Evolutionary conservation across 176 grass and related monocot genomes (phyloP), one percentile per base, ranked within the genome.

Genomic region (Carex kokanica): DNA sequence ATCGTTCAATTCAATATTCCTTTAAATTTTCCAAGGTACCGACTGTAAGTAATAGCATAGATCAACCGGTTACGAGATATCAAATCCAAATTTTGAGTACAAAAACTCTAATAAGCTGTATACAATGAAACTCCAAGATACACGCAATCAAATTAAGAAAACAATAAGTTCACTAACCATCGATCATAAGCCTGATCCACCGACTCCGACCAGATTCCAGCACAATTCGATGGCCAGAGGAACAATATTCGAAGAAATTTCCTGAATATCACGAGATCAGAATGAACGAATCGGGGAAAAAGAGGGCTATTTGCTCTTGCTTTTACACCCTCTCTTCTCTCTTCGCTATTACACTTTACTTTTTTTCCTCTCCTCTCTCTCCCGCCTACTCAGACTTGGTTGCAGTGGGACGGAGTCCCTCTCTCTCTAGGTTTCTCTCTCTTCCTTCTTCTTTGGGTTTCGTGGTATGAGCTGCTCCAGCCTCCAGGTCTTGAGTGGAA

Each of bases 241-340:
- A 17, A 36, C 27, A 11, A 40, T 18, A 18, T 38, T 68, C 7
- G 64, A 38, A 68, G 15, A 72, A 81, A 61, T 62, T 62, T 10
- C 16, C 18, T 25, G 16, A 80, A 62, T 60, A 62, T 80, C 31
- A 45, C 60, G 58, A 66, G 61, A 90, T 87, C 78, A 89, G 78
- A 86, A 88, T 68, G 78, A 84, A 45, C 69, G 67, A 89, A 92
- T 92, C 83, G 83, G 80, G 69, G 31, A 79, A 15, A 83, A 81
- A 74, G 79, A 88, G 79, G 54, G 58, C 2, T 3, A 25, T 70
- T 78, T 16, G 89, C 84, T 81, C 78, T 62, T 64, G 25, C 81
- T 60, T 71, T 75, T 81, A 54, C 78, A 41, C 29, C 77, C 81
- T 90, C 27, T 88, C 81, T 69, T 31, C 67, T 74, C 83, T 78